These are phyloP conservation scores for Ochetophila trinervis DNA, from an alignment of 306 rosid species.

Conservation along the genomic window DNA sequence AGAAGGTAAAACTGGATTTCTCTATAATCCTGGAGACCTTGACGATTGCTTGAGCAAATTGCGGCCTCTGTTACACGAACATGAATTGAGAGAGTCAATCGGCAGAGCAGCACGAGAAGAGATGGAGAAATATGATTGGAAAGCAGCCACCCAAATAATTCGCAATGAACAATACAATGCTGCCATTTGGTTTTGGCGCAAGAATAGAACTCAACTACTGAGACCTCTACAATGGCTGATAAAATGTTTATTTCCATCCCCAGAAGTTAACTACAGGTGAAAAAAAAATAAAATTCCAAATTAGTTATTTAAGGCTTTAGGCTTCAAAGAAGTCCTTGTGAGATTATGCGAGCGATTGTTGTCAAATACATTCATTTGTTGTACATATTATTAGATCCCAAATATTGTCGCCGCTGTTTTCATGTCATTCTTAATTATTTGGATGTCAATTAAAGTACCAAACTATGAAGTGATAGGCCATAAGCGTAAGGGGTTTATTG, in stretches of 20 bases:
- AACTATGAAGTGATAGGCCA: no score
- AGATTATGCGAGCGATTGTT: slow-evolving; percentile 31
- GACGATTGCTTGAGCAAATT: slow-evolving; percentile 86
- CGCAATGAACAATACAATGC: slow-evolving; percentile 88
- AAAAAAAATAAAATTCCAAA: slow-evolving; percentile 5
- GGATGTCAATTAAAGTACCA: background rate
- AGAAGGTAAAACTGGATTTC: slow-evolving; percentile 82
- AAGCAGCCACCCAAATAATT: slow-evolving; percentile 70
- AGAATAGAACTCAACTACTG: slow-evolving; percentile 64
- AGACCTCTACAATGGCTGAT: slow-evolving; percentile 78
- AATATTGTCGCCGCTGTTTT: slow-evolving; percentile 1
- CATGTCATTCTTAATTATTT: background rate
- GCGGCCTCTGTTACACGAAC: slow-evolving; percentile 56
- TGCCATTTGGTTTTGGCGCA: slow-evolving; percentile 98
- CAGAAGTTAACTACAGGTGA: slow-evolving; percentile 57
- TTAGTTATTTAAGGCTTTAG: no score
- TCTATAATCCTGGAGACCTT: slow-evolving; percentile 59
- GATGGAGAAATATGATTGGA: slow-evolving; percentile 94
- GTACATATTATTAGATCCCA: slow-evolving; percentile 43
- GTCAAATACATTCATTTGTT: slow-evolving; percentile 36
- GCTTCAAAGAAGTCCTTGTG: slow-evolving; percentile 31
- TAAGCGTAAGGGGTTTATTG: no score
- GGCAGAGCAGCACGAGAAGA: slow-evolving; percentile 83
- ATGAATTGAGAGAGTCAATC: slow-evolving; percentile 63
- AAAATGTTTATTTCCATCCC: slow-evolving; percentile 58